These are phyloP conservation scores for Macaranga tanarius DNA, from an alignment of 441 rosid genomes.

Conservation along the genomic window DNA sequence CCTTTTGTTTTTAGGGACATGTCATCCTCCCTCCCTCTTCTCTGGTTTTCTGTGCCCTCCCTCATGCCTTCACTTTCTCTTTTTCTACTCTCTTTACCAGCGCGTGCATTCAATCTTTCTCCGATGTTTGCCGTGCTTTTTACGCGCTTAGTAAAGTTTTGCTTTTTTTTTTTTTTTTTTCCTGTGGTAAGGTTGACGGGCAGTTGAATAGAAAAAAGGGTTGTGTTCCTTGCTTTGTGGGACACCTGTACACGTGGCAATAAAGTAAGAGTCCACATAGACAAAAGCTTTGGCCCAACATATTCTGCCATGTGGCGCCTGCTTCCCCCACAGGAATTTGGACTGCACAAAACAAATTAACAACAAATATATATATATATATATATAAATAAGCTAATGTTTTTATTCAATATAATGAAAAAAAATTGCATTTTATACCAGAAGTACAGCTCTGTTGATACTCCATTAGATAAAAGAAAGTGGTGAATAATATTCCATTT, in stretches of 20 bases:
- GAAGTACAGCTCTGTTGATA: too few species aligned
- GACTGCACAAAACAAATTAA: not conserved
- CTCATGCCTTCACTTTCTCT: not conserved
- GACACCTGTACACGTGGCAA: not conserved
- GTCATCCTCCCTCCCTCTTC: constrained; percentile 25
- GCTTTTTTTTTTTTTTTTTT: not conserved
- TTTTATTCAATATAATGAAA: too few species aligned
- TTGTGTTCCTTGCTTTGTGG: not conserved
- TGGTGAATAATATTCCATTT: too few species aligned
- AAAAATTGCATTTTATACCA: too few species aligned
- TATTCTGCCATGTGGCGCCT: constrained; percentile 25
- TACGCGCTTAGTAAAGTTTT: not conserved
- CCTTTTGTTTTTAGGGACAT: constrained; percentile 13
- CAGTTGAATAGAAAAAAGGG: not conserved
- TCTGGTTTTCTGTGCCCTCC: constrained; percentile 33
- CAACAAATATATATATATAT: too few species aligned
- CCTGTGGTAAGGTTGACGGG: not conserved
- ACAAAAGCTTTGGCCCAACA: constrained; percentile 17
- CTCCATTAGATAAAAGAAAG: too few species aligned
- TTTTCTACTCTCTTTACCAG: not conserved
- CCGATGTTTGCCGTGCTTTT: not conserved
- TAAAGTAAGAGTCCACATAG: not conserved
- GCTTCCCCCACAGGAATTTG: not conserved
- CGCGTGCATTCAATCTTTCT: not conserved
- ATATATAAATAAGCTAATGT: too few species aligned